These are phyloP conservation scores for Glonium stellatum DNA, from an alignment of 495 filamentous ascomycete species.

Conservation along the genomic window DNA sequence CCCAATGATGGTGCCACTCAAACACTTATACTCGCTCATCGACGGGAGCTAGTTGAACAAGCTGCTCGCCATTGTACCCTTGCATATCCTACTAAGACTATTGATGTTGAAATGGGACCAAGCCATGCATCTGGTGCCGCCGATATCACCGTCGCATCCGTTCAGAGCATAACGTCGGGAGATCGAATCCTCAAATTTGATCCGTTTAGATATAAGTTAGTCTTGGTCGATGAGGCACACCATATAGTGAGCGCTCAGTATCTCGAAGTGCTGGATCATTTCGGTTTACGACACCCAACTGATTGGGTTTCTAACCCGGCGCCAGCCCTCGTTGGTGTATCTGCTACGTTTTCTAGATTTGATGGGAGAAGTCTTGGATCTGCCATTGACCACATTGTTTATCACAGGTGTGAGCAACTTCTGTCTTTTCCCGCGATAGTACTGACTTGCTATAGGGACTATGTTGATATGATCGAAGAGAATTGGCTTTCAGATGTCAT, in stretches of 20 bases:
- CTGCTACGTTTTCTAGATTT: constrained; percentile 81
- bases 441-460: constrained; percentile 50
- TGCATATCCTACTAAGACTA: constrained; percentile 67
- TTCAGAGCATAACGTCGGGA: constrained; percentile 68
- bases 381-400: constrained; percentile 92
- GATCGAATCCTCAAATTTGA: constrained; percentile 77
- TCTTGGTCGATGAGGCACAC: constrained; percentile 97
- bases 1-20: constrained; percentile 55
- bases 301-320: constrained; percentile 36
- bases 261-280: constrained; percentile 62
- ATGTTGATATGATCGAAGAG: constrained; percentile 91
- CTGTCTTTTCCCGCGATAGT: neutral
- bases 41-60: constrained; percentile 92
- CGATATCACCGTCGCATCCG: constrained; percentile 91
- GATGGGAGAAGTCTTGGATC: constrained; percentile 84
- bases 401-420: constrained; percentile 59
- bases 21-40: constrained; percentile 87
- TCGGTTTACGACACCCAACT: constrained; percentile 55
- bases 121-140: constrained; percentile 65
- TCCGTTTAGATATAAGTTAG: constrained; percentile 71
- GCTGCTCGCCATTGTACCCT: constrained; percentile 73
- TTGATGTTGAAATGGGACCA: constrained; percentile 88
- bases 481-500: constrained; percentile 76
- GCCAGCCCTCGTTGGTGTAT: constrained; percentile 81
- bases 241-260: constrained; percentile 86